Percentiles rank a stretch among this genome's conserved stretches.
These are phyloP conservation scores for Elsinoe necatrix DNA, from an alignment of 2,329 filamentous ascomycete species.

Conservation along the genomic window DNA sequence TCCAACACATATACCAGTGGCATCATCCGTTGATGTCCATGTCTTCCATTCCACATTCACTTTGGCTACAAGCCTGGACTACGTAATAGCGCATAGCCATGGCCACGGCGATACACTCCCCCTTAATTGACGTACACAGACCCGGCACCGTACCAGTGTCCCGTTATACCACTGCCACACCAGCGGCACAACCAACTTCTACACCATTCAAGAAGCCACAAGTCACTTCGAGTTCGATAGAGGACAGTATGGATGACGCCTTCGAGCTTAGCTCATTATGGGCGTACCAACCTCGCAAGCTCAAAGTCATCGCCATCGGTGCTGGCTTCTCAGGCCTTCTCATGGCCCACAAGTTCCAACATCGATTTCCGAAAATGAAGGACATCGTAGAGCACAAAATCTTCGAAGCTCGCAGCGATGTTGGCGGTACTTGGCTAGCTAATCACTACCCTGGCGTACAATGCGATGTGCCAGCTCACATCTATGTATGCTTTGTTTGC, in stretches of 20 bases:
- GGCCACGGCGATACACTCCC: not conserved
- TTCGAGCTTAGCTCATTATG: not conserved
- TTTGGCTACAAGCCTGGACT: no score
- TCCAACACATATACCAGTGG: no score
- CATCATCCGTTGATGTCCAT: no score
- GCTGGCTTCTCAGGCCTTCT: slow-evolving; percentile 32
- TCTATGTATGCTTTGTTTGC: slow-evolving; percentile 20
- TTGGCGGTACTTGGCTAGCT: slow-evolving; percentile 36
- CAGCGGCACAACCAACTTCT: not conserved
- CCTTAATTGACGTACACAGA: not conserved
- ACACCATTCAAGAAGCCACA: not conserved
- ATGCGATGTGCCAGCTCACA: slow-evolving; percentile 19
- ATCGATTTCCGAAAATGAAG: slow-evolving; percentile 17
- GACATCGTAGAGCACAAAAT: slow-evolving; percentile 25
- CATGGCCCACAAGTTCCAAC: slow-evolving; percentile 35
- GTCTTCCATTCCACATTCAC: no score
- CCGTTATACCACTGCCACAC: not conserved
- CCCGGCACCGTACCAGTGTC: not conserved
- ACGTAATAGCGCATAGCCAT: not conserved
- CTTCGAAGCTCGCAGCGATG: slow-evolving; percentile 21
- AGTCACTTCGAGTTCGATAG: not conserved
- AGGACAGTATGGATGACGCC: not conserved
- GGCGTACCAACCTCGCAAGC: slow-evolving; percentile 17
- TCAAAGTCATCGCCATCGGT: slow-evolving; percentile 27
- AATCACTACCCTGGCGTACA: slow-evolving; percentile 37